These are phyloP conservation scores for Pseudogymnoascus sp. DNA, from an alignment of 2,329 filamentous ascomycete genomes.

Conservation along the genomic window DNA sequence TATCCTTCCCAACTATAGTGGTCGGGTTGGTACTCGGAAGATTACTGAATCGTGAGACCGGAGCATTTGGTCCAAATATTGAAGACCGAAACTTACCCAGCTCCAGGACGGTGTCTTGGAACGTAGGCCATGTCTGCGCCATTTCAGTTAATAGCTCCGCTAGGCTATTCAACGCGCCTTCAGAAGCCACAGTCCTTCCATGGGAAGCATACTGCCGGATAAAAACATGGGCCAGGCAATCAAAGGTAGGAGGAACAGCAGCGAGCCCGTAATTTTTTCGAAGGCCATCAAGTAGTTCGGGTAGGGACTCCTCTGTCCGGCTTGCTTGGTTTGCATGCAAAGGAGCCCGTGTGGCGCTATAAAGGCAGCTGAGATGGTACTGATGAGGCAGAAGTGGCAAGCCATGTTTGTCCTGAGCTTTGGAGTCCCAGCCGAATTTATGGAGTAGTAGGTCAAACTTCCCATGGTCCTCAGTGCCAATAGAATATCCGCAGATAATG, in stretches of 20 bases:
- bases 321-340: background rate
- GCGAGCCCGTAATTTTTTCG: background rate
- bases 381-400: conserved; percentile 25
- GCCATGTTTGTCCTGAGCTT: background rate
- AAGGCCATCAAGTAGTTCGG: background rate
- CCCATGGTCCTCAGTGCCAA: conserved; percentile 12
- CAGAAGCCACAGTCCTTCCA: background rate
- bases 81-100: conserved; percentile 1
- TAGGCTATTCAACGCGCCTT: background rate
- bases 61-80: background rate
- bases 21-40: background rate
- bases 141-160: background rate
- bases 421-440: background rate
- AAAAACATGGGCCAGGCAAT: background rate
- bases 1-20: background rate
- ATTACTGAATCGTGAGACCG: background rate
- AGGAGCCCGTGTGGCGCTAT: conserved; percentile 22
- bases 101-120: conserved; percentile 2
- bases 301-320: background rate
- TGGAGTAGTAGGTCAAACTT: conserved; percentile 2
- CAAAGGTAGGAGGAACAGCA: conserved; percentile 1
- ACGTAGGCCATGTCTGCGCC: conserved; percentile 2
- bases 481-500: conserved; percentile 15
- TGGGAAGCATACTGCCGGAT: background rate
- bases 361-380: conserved; percentile 25